phyloP scores from a whole-genome alignment of 805 yeast genomes.

The Sugiyamaella mastotermitis region DNA sequence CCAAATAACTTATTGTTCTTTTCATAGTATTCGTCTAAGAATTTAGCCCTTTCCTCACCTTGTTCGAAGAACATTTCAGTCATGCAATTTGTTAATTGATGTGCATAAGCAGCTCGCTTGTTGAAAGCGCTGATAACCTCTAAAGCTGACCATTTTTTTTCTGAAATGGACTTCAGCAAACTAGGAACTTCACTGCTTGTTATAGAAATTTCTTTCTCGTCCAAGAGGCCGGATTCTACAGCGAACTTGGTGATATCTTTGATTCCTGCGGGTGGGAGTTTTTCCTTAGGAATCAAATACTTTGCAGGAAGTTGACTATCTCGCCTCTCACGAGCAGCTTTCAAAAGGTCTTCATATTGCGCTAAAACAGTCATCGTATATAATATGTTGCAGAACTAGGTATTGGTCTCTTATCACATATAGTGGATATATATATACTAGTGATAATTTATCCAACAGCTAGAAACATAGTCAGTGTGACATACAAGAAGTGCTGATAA shows the following conservation, averaged over 20 bases:
- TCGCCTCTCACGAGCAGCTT: slow-evolving; percentile 15
- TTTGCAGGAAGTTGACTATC: slow-evolving; percentile 18
- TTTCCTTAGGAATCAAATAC: slow-evolving; percentile 17
- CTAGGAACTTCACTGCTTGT: slow-evolving; percentile 22
- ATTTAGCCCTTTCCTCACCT: slow-evolving; percentile 52
- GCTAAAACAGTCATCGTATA: slow-evolving; percentile 5
- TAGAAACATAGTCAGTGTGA: too few relatives aligned
- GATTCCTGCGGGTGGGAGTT: slow-evolving; percentile 19
- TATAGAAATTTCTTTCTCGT: slow-evolving; percentile 22
- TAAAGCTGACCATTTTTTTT: slow-evolving; percentile 39
- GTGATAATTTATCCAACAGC: too few relatives aligned
- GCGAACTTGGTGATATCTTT: slow-evolving; percentile 21
- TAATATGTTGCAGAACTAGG: too few relatives aligned
- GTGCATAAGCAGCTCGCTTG: slow-evolving; percentile 53
- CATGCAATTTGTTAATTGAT: slow-evolving; percentile 41
- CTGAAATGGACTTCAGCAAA: slow-evolving; percentile 26
- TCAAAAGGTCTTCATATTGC: slow-evolving; percentile 2
- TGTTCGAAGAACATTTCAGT: slow-evolving; percentile 46
- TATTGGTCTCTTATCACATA: too few relatives aligned
- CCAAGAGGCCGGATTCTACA: slow-evolving; percentile 16
- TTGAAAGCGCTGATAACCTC: slow-evolving; percentile 50
- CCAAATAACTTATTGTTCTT: slow-evolving; percentile 46
- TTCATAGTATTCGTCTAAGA: slow-evolving; percentile 45
- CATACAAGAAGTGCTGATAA: too few relatives aligned
- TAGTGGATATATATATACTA: too few relatives aligned